Evolutionary conservation across 2,329 filamentous ascomycete genomes (phyloP), one percentile per base, ranked within the genome.

Genomic region (Setomelanomma holmii): DNA sequence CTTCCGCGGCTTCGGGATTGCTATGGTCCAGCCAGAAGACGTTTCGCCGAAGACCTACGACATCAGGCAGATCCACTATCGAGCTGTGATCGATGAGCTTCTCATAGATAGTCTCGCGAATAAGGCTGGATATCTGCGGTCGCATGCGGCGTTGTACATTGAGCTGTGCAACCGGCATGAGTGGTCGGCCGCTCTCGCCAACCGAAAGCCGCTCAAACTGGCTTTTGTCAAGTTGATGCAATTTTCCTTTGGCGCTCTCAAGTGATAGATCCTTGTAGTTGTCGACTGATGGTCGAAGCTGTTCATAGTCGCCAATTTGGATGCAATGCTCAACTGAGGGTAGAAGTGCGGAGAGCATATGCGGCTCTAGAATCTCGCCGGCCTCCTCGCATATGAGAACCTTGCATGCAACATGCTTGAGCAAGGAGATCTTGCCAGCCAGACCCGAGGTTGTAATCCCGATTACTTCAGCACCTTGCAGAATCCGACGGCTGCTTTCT

Each of bases 361-460:
- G 86, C 0, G 84, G 78, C 65, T 90, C 88, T 24, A 89, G 75
- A 0, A 90, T 84, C 55, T 90, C 87, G 0, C 82, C 87, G 1
- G 87, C 87, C 62, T 90, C 87, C 65, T 90, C 87, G 27, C 84
- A 88, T 1, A 90, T 66, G 14, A 90, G 67, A 0, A 88, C 80
- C 53, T 87, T 87, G 24, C 76, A 74, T 5, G 72, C 64, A 1
- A 87, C 53, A 6, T 77, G 76, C 6, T 79, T 76, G 0, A 89
- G 72, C 1, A 83, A 57, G 0, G 76, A 68, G 0, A 85, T 67
- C 14, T 83, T 74, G 72, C 63, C 85, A 78, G 86, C 85, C 1
- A 88, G 72, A 0, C 84, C 84, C 0, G 81, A 84, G 0, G 86
- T 88, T 0, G 85, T 88, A 1, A 86, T 72, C 0, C 85, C 85